phyloP scores from a whole-genome alignment of 148 eudicot species.

The Simmondsia chinensis region DNA sequence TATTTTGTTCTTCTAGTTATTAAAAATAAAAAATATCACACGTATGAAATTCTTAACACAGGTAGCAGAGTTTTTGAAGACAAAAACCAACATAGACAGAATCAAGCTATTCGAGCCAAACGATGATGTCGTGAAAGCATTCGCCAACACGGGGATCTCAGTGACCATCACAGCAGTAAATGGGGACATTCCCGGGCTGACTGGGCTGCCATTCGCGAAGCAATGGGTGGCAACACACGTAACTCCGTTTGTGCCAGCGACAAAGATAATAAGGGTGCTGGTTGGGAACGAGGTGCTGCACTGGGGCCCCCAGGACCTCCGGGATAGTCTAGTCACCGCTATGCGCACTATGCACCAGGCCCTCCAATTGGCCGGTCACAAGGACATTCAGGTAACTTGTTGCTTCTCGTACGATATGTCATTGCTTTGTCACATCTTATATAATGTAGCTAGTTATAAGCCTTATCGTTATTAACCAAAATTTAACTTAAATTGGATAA shows the following conservation, averaged over 20 bases:
- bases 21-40: slow-evolving; percentile 16
- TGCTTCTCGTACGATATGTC: too few relatives aligned
- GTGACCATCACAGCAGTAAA: slow-evolving; percentile 66
- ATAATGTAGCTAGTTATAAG: too few relatives aligned
- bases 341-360: slow-evolving; percentile 51
- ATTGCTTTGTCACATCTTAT: too few relatives aligned
- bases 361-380: slow-evolving; percentile 24
- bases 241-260: slow-evolving; percentile 49
- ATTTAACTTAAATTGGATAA: too few relatives aligned
- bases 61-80: slow-evolving; percentile 60
- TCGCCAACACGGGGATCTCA: slow-evolving; percentile 51
- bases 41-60: slow-evolving; percentile 32
- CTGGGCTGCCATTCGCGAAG: slow-evolving; percentile 26
- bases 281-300: slow-evolving; percentile 77
- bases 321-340: slow-evolving; percentile 53
- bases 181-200: slow-evolving; percentile 51
- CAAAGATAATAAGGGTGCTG: slow-evolving; percentile 37
- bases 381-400: slow-evolving; percentile 27
- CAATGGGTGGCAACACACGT: slow-evolving; percentile 44
- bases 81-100: slow-evolving; percentile 42
- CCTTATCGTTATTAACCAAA: too few relatives aligned
- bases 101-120: slow-evolving; percentile 69
- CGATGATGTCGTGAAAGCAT: slow-evolving; percentile 49
- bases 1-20: slow-evolving; percentile 13
- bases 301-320: slow-evolving; percentile 50